Evolutionary conservation across 164 flowering plant genomes (phyloP), one percentile per base, ranked within the genome.

Genomic region (Protea cynaroides): DNA sequence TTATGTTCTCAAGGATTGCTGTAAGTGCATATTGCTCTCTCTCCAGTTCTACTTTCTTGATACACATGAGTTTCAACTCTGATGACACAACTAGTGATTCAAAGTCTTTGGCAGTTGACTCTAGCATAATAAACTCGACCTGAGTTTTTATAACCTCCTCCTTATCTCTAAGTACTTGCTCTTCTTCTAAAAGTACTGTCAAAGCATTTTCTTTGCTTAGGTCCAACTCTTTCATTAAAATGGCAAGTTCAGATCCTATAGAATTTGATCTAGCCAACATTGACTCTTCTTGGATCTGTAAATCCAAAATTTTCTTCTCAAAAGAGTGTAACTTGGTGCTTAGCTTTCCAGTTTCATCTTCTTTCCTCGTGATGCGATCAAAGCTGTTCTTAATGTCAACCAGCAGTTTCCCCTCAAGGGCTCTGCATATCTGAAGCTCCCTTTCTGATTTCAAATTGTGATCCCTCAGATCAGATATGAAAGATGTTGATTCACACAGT

Each of bases 221-320:
- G 64, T 91, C 88, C 66, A 94, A 54, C 63, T 91, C 97, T 74
- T 81, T 86, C 79, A 80, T 77, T 23, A 94, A 67, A 61, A 71
- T 23, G 37, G 84, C 77, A 63, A 94, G 86, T 68, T 91, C 87
- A 58, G 76, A 81, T n/a, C 87, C 89, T 82, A 91, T 88, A 65
- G 71, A 61, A 55, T 89, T 78, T 58, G 88, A 91, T 76, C 92
- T 84, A 47, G 81, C 79, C 74, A 94, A 59, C 96, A 94, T 85
- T 25, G 68, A 22, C 72, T 91, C 96, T 75, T 94, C 99, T 64
- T 84, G 96, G 56, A 61, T 65, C 76, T 91, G 96, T 46, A 94
- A 72, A 70, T 86, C 85, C 46, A 62, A 43, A 59, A 91, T 82
- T 68, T 78, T 85, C 68, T 83, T 75, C 76, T 84, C 96, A 64